phyloP scores from a whole-genome alignment of 75 land plant genomes.

The Chamaecyparis obtusa region DNA sequence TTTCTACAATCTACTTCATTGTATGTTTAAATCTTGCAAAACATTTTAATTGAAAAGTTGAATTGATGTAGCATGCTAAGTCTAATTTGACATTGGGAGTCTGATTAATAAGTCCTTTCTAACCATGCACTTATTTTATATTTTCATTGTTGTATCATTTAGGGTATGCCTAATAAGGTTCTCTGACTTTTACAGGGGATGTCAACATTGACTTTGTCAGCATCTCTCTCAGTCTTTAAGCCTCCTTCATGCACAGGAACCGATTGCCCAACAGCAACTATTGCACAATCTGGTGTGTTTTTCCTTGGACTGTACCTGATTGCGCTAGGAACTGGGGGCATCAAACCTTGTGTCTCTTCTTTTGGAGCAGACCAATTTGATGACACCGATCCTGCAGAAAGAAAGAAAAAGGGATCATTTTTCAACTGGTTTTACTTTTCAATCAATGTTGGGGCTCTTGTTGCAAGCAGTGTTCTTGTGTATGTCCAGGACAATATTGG shows the following conservation, averaged over 20 bases:
- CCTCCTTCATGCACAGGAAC: constrained; percentile 50
- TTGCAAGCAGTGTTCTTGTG: constrained; percentile 66
- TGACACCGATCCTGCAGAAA: constrained; percentile 68
- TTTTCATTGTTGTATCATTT: background rate
- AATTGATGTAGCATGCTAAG: background rate
- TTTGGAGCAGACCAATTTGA: constrained; percentile 92
- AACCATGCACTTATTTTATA: background rate
- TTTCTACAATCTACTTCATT: constrained; percentile 71
- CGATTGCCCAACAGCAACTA: constrained; percentile 36
- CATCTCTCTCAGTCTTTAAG: constrained; percentile 50
- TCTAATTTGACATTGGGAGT: background rate
- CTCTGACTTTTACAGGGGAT: constrained; percentile 47
- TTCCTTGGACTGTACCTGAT: constrained; percentile 79
- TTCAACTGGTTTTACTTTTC: constrained; percentile 65
- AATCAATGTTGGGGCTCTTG: constrained; percentile 73
- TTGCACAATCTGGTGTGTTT: constrained; percentile 58
- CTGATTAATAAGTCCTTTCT: background rate
- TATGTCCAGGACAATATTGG: constrained; percentile 86
- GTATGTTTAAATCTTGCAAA: constrained; percentile 32
- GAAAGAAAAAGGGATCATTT: constrained; percentile 50
- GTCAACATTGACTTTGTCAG: constrained; percentile 69
- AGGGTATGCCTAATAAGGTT: background rate
- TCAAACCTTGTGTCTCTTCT: constrained; percentile 56
- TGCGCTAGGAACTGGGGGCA: constrained; percentile 81
- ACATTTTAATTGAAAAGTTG: background rate